phyloP scores from a whole-genome alignment of 176 grass and related monocot species.

The Avena insularis region DNA sequence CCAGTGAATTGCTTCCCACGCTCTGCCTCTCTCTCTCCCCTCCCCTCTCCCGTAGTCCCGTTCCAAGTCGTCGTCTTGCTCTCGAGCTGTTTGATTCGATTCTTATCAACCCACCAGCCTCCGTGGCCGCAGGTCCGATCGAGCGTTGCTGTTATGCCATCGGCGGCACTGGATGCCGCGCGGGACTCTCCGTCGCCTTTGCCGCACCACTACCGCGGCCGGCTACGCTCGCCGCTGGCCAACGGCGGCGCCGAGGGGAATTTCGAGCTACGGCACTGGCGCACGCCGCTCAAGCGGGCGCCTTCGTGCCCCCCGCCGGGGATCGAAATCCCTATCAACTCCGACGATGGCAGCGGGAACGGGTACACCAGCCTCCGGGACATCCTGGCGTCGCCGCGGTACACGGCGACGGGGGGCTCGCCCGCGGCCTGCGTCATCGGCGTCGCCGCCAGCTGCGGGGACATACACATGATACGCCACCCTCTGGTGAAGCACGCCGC shows the following conservation, averaged over 20 bases:
- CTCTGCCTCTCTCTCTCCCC: not conserved
- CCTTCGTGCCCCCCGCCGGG: constrained; percentile 14
- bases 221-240: constrained; percentile 42
- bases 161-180: constrained; percentile 35
- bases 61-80: constrained; percentile 8
- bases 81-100: constrained; percentile 34
- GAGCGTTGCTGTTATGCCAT: constrained; percentile 36
- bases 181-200: constrained; percentile 5
- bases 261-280: constrained; percentile 80
- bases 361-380: constrained; percentile 82
- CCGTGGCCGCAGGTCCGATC: not conserved
- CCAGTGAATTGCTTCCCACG: not conserved
- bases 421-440: constrained; percentile 25
- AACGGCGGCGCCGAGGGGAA: constrained; percentile 48
- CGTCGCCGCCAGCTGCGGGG: constrained; percentile 50
- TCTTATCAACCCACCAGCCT: constrained; percentile 24
- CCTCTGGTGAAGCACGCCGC: constrained; percentile 84
- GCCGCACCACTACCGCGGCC: not conserved
- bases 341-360: constrained; percentile 2
- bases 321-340: constrained; percentile 53
- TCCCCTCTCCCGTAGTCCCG: not conserved
- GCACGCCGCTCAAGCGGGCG: constrained; percentile 38
- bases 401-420: constrained; percentile 21
- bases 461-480: constrained; percentile 78
- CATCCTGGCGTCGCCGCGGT: constrained; percentile 64